These are phyloP conservation scores for Polychytrium aggregatum DNA, from an alignment of 192 early-diverging fungal genomes.

Conservation along the genomic window DNA sequence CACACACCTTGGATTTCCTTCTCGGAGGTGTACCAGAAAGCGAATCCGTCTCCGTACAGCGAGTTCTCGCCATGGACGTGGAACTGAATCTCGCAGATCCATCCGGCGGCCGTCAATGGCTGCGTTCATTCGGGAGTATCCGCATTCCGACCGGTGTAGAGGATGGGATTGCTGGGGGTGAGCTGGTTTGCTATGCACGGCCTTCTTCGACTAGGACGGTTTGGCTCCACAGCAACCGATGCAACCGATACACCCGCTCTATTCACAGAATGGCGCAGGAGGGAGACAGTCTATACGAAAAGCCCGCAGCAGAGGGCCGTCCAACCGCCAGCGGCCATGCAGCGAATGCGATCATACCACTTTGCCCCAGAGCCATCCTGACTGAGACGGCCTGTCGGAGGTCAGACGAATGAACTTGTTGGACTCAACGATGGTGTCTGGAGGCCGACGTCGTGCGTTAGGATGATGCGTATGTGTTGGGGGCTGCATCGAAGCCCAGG, in stretches of 20 bases:
- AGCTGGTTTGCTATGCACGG: too few species aligned
- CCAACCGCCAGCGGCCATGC: background rate
- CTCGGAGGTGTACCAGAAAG: constrained; percentile 83
- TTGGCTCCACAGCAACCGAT: too few species aligned
- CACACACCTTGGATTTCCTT: constrained; percentile 21
- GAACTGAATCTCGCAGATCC: constrained; percentile 91
- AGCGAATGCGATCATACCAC: constrained; percentile 14
- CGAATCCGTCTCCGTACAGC: constrained; percentile 92
- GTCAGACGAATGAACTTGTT: constrained; percentile 80
- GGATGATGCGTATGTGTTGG: background rate
- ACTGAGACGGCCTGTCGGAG: constrained; percentile 60
- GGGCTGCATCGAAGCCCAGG: too few species aligned
- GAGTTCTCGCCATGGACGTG: constrained; percentile 65
- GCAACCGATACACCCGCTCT: too few species aligned
- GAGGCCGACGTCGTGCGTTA: background rate
- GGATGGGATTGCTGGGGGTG: background rate
- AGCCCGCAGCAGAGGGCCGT: background rate
- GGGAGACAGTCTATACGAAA: too few species aligned
- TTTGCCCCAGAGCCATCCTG: constrained; percentile 72
- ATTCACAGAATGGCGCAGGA: too few species aligned
- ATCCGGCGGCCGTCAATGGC: constrained; percentile 54
- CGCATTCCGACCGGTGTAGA: background rate
- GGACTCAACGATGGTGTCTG: constrained; percentile 77
- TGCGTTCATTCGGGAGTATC: constrained; percentile 13
- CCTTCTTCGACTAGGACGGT: too few species aligned